Percentiles rank a stretch among this genome's conserved stretches.
Evolutionary conservation across 805 yeast species (phyloP).

Genomic region (Hanseniaspora meyeri): DNA sequence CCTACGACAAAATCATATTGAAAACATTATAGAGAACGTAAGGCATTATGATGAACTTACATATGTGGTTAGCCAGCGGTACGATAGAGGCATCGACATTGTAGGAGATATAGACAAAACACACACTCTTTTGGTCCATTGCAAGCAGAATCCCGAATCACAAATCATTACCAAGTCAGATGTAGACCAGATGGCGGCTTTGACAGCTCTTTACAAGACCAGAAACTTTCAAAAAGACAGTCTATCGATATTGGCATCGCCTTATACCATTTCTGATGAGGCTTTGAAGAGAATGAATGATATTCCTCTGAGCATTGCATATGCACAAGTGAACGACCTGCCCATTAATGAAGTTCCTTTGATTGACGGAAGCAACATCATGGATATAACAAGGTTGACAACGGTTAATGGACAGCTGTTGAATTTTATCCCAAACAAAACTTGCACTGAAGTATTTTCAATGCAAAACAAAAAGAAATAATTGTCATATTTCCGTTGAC

Average conservation of each 20-base stretch:
- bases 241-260: constrained; percentile 25
- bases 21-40: background rate
- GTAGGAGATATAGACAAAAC: constrained; percentile 18
- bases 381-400: background rate
- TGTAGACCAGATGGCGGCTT: constrained; percentile 25
- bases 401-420: background rate
- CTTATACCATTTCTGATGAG: constrained; percentile 24
- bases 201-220: constrained; percentile 16
- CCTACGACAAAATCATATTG: background rate
- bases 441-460: background rate
- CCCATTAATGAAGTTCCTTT: background rate
- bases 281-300: constrained; percentile 23
- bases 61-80: constrained; percentile 25
- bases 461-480: background rate
- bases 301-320: constrained; percentile 24
- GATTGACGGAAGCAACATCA: background rate
- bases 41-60: constrained; percentile 16
- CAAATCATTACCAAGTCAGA: constrained; percentile 25
- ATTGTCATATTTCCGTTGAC: no score
- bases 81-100: constrained; percentile 28
- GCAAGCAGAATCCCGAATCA: constrained; percentile 23
- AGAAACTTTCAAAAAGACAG: constrained; percentile 15
- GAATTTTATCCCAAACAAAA: constrained; percentile 2
- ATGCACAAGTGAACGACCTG: constrained; percentile 19
- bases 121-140: constrained; percentile 23